Evolutionary conservation across 129 eudicot species (phyloP).

Genomic region (Flaveria brownii): DNA sequence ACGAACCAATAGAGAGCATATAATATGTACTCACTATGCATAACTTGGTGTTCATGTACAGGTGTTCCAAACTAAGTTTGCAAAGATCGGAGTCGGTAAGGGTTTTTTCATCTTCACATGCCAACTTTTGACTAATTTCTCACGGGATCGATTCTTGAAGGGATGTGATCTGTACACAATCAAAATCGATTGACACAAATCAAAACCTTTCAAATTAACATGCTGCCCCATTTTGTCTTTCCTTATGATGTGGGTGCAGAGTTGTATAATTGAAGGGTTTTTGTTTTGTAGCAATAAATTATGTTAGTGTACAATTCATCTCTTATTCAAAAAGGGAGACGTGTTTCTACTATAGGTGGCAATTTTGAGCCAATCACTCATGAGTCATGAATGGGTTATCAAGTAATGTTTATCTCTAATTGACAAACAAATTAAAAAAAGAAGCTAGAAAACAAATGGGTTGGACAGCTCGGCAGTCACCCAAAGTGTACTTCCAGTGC

Average conservation of each 20-base stretch:
- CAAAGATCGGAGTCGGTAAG: slow-evolving; percentile 96
- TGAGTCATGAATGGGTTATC: not conserved
- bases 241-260: not conserved
- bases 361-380: slow-evolving; percentile 12
- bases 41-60: slow-evolving; percentile 43
- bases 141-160: not conserved
- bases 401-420: not conserved
- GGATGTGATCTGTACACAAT: slow-evolving; percentile 3
- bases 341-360: slow-evolving; percentile 2
- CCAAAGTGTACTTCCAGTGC: not conserved
- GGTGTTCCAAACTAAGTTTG: slow-evolving; percentile 90
- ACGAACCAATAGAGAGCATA: not conserved
- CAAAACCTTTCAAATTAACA: slow-evolving; percentile 1
- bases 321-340: slow-evolving; percentile 9
- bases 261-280: not conserved
- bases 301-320: not conserved
- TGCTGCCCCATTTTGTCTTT: not conserved
- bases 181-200: not conserved
- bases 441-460: not conserved
- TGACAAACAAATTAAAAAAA: not conserved
- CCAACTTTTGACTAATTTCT: slow-evolving; percentile 19
- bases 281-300: not conserved
- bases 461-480: not conserved
- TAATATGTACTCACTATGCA: slow-evolving; percentile 21
- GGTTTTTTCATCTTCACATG: slow-evolving; percentile 20